phyloP scores from a whole-genome alignment of 2,329 filamentous ascomycete species.

The Xylaria sp. region DNA sequence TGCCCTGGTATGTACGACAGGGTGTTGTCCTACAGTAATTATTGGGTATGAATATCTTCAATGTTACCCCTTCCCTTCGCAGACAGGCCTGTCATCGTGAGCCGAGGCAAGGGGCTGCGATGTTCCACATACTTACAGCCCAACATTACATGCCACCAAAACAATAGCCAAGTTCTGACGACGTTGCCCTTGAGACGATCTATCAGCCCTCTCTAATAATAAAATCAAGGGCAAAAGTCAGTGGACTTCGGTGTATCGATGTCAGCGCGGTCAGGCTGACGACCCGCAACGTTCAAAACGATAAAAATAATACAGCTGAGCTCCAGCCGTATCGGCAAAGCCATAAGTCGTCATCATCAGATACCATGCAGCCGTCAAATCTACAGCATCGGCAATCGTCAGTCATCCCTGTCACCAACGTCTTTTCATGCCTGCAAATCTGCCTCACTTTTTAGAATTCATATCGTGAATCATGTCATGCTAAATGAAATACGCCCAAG shows the following conservation, averaged over 20 bases:
- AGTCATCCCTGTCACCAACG: neutral
- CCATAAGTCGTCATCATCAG: neutral
- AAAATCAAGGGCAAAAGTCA: neutral
- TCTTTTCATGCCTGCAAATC: neutral
- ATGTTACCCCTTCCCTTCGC: neutral
- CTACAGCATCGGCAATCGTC: neutral
- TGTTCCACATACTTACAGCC: neutral
- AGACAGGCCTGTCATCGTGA: neutral
- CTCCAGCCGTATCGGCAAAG: neutral
- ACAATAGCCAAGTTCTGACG: neutral
- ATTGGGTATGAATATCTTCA: constrained; percentile 17
- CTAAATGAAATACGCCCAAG: neutral
- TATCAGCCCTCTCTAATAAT: constrained; percentile 14
- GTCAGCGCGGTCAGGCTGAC: constrained; percentile 24
- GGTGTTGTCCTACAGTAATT: constrained; percentile 5
- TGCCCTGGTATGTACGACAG: constrained; percentile 4
- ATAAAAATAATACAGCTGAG: constrained; percentile 37
- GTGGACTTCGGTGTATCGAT: constrained; percentile 14
- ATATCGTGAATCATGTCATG: neutral
- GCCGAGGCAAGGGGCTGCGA: neutral
- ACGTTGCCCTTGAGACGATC: neutral
- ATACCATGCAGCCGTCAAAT: neutral
- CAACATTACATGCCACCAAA: neutral
- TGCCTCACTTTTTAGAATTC: neutral
- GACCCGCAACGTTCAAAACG: constrained; percentile 1